Evolutionary conservation across 2,329 filamentous ascomycete genomes (phyloP).

Genomic region (Aspergillus niger): DNA sequence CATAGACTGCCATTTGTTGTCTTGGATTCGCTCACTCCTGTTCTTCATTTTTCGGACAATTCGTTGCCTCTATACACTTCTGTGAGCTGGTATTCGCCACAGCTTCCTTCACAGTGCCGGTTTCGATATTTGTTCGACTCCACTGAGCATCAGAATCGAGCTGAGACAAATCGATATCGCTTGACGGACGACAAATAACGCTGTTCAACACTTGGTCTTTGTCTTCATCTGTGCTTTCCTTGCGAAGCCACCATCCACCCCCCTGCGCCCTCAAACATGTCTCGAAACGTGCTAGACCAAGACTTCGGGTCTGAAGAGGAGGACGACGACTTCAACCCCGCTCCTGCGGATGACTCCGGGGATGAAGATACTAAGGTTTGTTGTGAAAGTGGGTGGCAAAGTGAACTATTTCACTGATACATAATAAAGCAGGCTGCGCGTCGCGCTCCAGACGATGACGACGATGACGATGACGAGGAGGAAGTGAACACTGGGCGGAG

Average conservation of each 20-base stretch:
- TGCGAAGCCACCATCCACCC: background rate
- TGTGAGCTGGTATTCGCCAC: background rate
- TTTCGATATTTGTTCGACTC: background rate
- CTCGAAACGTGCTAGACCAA: constrained; percentile 52
- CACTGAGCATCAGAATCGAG: background rate
- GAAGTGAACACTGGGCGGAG: constrained; percentile 38
- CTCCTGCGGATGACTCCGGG: constrained; percentile 71
- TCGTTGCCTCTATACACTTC: background rate
- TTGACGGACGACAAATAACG: background rate
- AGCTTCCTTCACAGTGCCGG: background rate
- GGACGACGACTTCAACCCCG: constrained; percentile 87
- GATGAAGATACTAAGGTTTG: constrained; percentile 58
- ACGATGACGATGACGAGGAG: constrained; percentile 51
- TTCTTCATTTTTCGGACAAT: background rate
- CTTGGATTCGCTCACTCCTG: background rate
- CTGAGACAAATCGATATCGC: background rate
- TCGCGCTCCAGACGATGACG: constrained; percentile 36
- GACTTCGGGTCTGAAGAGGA: constrained; percentile 65
- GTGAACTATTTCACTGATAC: constrained; percentile 23
- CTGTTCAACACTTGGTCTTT: background rate
- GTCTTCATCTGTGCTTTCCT: background rate
- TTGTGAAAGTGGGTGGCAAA: constrained; percentile 15
- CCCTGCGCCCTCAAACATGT: constrained; percentile 26
- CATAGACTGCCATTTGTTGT: background rate
- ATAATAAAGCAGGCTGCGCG: constrained; percentile 28